phyloP scores from a whole-genome alignment of 352 stramenopile genomes.

The Phytopythium helicoides region DNA sequence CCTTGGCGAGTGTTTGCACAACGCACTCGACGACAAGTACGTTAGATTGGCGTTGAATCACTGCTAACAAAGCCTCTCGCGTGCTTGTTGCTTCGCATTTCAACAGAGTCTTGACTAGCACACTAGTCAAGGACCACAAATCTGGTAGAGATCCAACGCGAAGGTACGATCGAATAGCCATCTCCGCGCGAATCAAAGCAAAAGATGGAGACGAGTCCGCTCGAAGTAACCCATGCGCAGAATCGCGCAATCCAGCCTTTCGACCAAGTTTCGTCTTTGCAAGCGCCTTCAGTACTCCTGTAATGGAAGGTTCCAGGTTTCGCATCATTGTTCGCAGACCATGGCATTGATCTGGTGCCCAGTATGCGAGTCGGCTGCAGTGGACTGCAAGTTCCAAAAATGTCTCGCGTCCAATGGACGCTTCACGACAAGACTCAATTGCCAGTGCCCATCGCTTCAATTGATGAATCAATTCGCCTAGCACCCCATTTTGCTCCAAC shows the following conservation, averaged over 20 bases:
- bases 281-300: conserved; percentile 26
- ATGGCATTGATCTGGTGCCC: conserved; percentile 37
- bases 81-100: conserved; percentile 30
- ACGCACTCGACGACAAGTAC: conserved; percentile 21
- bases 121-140: conserved; percentile 26
- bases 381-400: conserved; percentile 33
- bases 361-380: conserved; percentile 40
- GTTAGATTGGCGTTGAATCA: conserved; percentile 21
- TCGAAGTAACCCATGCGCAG: background rate
- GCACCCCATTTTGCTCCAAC: conserved; percentile 15
- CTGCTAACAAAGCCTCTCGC: conserved; percentile 22
- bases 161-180: conserved; percentile 34
- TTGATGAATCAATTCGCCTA: conserved; percentile 31
- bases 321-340: conserved; percentile 26
- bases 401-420: conserved; percentile 36
- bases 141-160: conserved; percentile 24
- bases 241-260: conserved; percentile 3
- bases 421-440: conserved; percentile 23
- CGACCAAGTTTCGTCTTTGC: conserved; percentile 20
- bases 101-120: conserved; percentile 34
- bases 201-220: conserved; percentile 9
- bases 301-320: conserved; percentile 28
- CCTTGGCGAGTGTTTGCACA: background rate
- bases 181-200: conserved; percentile 27
- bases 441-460: conserved; percentile 38